Conservation (phyloP, 1,284 basidiomycete genomes). For the Mycosarcoma mackinlayi region DNA sequence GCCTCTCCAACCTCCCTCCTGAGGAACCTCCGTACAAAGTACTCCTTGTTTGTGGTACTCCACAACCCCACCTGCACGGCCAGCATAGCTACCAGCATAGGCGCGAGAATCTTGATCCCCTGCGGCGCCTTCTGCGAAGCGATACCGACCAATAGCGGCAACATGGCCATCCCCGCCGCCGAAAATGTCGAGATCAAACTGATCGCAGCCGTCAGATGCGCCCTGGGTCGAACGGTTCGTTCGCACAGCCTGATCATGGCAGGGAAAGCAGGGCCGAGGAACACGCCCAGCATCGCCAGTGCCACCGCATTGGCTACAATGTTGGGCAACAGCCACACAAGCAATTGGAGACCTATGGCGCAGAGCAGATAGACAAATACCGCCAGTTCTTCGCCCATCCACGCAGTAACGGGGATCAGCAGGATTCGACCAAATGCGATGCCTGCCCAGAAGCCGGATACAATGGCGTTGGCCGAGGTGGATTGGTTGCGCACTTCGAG, state of each 20-base stretch:
- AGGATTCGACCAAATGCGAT: conserved; percentile 50
- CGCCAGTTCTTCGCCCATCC: conserved; percentile 49
- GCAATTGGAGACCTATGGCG: conserved; percentile 46
- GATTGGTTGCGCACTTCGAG: conserved; percentile 32
- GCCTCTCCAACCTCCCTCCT: not conserved
- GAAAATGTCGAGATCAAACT: conserved; percentile 45
- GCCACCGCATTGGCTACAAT: conserved; percentile 51
- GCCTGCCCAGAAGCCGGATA: conserved; percentile 57
- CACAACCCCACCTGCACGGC: conserved; percentile 38
- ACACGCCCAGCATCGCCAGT: conserved; percentile 46
- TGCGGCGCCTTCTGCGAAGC: conserved; percentile 34
- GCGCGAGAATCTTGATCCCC: conserved; percentile 48
- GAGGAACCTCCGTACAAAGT: conserved; percentile 18
- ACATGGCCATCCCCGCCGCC: conserved; percentile 45
- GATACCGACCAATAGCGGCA: conserved; percentile 51
- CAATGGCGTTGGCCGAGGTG: conserved; percentile 38
- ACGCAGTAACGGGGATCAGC: conserved; percentile 45
- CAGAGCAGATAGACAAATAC: conserved; percentile 39
- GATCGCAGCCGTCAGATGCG: conserved; percentile 48
- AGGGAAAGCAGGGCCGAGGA: conserved; percentile 52
- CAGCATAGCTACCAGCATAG: conserved; percentile 46
- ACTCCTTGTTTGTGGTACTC: conserved; percentile 14
- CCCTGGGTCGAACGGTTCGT: conserved; percentile 39
- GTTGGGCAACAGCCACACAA: conserved; percentile 54
- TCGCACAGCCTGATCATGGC: conserved; percentile 41